Evolutionary conservation across 306 rosid species (phyloP), one percentile per base, ranked within the genome.

Genomic region (Carpinus fangiana): DNA sequence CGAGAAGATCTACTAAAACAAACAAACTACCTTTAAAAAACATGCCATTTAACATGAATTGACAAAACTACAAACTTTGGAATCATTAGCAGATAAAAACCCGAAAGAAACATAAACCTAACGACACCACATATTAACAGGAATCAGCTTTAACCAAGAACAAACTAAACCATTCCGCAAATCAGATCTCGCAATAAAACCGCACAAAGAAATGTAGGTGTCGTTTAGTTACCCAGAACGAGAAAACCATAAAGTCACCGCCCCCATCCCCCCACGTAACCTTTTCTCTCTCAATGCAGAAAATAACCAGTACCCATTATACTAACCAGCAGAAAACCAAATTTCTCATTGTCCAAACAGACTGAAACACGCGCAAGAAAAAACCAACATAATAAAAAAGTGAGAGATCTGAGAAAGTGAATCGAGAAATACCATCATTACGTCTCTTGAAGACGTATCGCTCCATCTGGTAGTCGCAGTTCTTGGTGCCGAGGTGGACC

Each of bases 371-470:
- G 5, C 0, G 47, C n/a, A 38, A 8, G 18, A 36, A 17, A 8
- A 48, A 68, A 23, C 26, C 20, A 70, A n/a, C 7, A 3, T 3
- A 7, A 16, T 18, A 18, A 45, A 23, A 12, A 41, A 7, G 18
- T 52, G 43, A 7, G 7, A 26, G 11, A 52, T 46, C 51, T 2
- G 12, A 20, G 36, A 60, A 36, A 20, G 16, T 7, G 0, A 26
- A 16, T 12, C 1, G n/a, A 52, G 46, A 45, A 26, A 45, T 57
- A 94, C 98, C 98, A 11, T 94, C 98, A 7, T 84, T 88, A 7
- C 98, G 94, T 75, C 98, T 93, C 86, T 94, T 94, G 87, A 92
- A 94, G 34, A 87, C 94, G 75, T 92, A 94, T 1, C 98, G 87
- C n/a, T 90, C 98, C 97, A 94, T 92, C 73, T 94, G 98, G 13